Evolutionary conservation across 257 asterid species (phyloP), one percentile per base, ranked within the genome.

Genomic region (Solanum sitiens): DNA sequence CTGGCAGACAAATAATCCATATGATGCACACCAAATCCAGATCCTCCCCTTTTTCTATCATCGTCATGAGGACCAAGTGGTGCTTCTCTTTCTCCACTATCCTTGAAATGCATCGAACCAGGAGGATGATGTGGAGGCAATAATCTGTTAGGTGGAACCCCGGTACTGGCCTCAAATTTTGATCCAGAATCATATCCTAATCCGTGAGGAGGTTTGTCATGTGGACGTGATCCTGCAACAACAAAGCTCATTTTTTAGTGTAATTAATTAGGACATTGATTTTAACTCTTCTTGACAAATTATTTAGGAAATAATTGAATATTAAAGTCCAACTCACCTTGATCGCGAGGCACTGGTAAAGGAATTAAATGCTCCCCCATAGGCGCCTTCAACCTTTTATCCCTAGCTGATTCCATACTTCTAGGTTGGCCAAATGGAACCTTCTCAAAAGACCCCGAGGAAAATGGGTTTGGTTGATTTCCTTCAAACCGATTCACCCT

Each of bases 121-220:
- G 95, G 79, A 84, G 93, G 92, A 86, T 84, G 90, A 86, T 92
- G 91, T 53, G 94, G 83, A 37, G 90, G 92, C 90, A 91, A 70
- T 63, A 88, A 89, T 89, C 94, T 92, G 70, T 95, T 93, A 79
- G 92, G 89, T n/a, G 94, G 91, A 77, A 91, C 94, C 45, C 90
- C 92, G 71, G 89, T 83, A 89, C 89, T 90, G 89, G 92, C 73
- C 83, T 90, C 93, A 76, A 90, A 74, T 83, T 89, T 93, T 37
- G 85, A 75, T 87, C 90, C 93, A 75, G 91, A 89, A 88, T 93
- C 94, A 87, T 92, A 90, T 74, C 37, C 84, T 75, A 88, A 90
- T 72, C 91, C 93, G 86, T 72, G 90, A 79, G 91, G 89, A 73
- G 90, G 89, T 88, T 88, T 91, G 88, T 92, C 95, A 88, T 90